Percentiles rank a stretch among this genome's conserved stretches.
phyloP scores from a whole-genome alignment of 2,329 filamentous ascomycete species.

The Drechmeria coniospora region DNA sequence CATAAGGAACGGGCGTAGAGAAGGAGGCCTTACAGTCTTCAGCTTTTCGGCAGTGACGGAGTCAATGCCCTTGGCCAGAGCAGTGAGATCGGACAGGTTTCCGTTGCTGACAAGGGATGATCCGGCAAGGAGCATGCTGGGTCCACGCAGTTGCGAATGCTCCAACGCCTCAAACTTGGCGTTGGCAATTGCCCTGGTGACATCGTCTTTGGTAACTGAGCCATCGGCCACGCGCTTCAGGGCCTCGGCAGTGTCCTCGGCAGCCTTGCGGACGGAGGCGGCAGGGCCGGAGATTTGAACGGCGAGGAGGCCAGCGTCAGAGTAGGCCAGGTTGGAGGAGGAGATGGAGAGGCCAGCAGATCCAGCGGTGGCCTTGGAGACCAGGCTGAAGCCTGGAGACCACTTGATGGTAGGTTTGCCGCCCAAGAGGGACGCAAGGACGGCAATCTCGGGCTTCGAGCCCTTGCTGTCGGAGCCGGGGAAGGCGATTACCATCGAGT shows the following conservation, averaged over 20 bases:
- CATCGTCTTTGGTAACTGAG: conserved; percentile 64
- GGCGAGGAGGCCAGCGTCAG: conserved; percentile 80
- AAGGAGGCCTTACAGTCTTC: conserved; percentile 53
- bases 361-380: conserved; percentile 61
- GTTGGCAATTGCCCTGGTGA: conserved; percentile 80
- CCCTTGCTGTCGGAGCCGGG: conserved; percentile 67
- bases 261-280: conserved; percentile 54
- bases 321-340: conserved; percentile 74
- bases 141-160: conserved; percentile 59
- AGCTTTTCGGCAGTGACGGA: conserved; percentile 71
- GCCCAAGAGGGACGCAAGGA: conserved; percentile 78
- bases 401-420: conserved; percentile 90
- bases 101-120: conserved; percentile 67
- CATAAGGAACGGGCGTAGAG: conserved; percentile 5
- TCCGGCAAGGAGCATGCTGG: conserved; percentile 70
- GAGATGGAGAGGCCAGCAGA: conserved; percentile 51
- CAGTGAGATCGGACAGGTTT: conserved; percentile 71
- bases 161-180: conserved; percentile 90
- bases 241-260: conserved; percentile 62
- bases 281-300: conserved; percentile 68
- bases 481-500: conserved; percentile 83
- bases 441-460: conserved; percentile 80
- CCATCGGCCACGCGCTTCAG: conserved; percentile 70
- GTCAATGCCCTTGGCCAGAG: conserved; percentile 64
- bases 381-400: conserved; percentile 80